Conservation (phyloP, 192 early-diverging fungal species). For the Powellomyces hirtus region DNA sequence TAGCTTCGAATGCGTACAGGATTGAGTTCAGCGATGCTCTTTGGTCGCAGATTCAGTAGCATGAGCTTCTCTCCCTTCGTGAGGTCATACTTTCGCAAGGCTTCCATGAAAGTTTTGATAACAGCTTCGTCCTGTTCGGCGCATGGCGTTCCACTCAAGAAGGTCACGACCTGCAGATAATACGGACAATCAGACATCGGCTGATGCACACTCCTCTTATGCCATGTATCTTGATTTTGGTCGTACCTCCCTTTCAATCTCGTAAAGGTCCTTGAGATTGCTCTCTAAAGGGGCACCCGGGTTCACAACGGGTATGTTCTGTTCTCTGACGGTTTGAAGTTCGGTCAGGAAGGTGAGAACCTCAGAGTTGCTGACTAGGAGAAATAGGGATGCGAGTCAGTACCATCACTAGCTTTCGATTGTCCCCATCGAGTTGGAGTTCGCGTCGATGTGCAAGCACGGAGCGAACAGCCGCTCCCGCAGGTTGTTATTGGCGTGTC, state of each 20-base stretch:
- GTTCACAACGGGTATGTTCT: background rate
- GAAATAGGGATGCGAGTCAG: background rate
- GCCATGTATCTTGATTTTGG: background rate
- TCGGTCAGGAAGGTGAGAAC: conserved; percentile 18
- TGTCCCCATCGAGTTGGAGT: too few relatives aligned
- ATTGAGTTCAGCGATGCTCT: conserved; percentile 60
- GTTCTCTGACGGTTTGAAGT: background rate
- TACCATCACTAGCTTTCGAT: background rate
- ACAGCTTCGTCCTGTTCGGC: conserved; percentile 55
- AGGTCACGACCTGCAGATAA: conserved; percentile 40
- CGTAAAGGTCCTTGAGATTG: conserved; percentile 10
- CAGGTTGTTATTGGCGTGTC: too few relatives aligned
- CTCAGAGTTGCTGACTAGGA: conserved; percentile 25
- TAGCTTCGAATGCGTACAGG: too few relatives aligned
- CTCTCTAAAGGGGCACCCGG: background rate
- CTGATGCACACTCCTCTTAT: background rate
- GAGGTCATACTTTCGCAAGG: conserved; percentile 44
- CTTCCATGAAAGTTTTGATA: conserved; percentile 44
- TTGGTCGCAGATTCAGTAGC: conserved; percentile 71
- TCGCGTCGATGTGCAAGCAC: background rate
- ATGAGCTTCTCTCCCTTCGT: conserved; percentile 75
- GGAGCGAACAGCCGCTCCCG: too few relatives aligned
- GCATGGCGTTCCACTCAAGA: conserved; percentile 58
- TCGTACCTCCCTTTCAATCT: conserved; percentile 14
- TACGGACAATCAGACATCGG: background rate